A percentile compares a stretch with the other conserved stretches of the same genome.
Evolutionary conservation across 257 asterid species (phyloP).

Genomic region (Capsicum rhomboideum): DNA sequence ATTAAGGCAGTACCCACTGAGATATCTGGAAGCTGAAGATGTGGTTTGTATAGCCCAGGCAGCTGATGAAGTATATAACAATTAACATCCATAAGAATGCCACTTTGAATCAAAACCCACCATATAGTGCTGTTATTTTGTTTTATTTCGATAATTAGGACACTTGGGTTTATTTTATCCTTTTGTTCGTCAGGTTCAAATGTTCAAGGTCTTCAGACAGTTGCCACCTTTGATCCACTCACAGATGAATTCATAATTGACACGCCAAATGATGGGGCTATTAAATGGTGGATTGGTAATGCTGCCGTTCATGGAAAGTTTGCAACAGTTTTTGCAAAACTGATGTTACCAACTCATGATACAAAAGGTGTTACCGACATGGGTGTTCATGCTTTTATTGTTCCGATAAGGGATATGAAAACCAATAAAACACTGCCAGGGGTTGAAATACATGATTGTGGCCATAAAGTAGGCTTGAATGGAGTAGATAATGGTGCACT

Average conservation of each 20-base stretch:
- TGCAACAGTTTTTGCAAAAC: constrained; percentile 92
- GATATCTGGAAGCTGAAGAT: neutral
- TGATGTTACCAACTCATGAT: constrained; percentile 75
- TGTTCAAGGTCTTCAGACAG: constrained; percentile 91
- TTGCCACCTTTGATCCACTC: constrained; percentile 76
- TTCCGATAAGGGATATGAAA: constrained; percentile 76
- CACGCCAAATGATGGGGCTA: constrained; percentile 97
- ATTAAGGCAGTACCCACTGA: neutral
- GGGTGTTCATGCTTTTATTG: constrained; percentile 98
- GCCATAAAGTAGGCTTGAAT: constrained; percentile 88
- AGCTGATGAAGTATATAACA: neutral
- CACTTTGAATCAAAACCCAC: neutral
- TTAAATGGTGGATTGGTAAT: constrained; percentile 99
- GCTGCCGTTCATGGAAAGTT: constrained; percentile 99
- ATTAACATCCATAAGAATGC: neutral
- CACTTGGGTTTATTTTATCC: constrained; percentile 4
- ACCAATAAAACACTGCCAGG: constrained; percentile 71
- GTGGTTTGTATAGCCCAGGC: neutral
- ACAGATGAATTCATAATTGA: constrained; percentile 75
- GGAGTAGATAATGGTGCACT: constrained; percentile 97
- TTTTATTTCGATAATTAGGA: neutral
- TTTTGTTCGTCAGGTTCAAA: constrained; percentile 59
- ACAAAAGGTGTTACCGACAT: constrained; percentile 66
- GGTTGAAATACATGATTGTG: constrained; percentile 87
- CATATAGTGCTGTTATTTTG: neutral